Evolutionary conservation across 2,329 filamentous ascomycete species (phyloP).

Genomic region (Claviceps capensis): DNA sequence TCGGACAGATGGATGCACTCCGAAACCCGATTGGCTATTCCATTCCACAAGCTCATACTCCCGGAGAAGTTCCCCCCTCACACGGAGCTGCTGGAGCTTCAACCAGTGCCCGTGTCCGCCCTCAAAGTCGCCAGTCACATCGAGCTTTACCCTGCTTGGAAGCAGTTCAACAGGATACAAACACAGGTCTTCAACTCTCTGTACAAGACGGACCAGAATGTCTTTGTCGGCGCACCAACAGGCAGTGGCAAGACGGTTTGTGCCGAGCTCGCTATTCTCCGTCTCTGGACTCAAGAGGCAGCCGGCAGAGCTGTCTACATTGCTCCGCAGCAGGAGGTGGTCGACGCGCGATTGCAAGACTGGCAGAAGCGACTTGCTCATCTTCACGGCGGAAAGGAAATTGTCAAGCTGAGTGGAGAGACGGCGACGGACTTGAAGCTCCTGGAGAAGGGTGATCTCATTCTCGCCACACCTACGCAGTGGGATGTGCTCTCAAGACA

Average conservation of each 20-base stretch:
- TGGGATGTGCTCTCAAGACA: slow-evolving; percentile 94
- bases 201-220: slow-evolving; percentile 82
- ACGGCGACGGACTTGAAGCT: slow-evolving; percentile 82
- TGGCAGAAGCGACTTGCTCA: slow-evolving; percentile 68
- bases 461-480: slow-evolving; percentile 82
- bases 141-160: slow-evolving; percentile 68
- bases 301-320: slow-evolving; percentile 77
- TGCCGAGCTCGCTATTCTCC: slow-evolving; percentile 82
- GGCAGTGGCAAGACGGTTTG: slow-evolving; percentile 96
- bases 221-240: slow-evolving; percentile 83
- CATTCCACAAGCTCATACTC: slow-evolving; percentile 87
- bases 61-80: slow-evolving; percentile 93
- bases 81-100: slow-evolving; percentile 81
- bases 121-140: slow-evolving; percentile 77
- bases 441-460: slow-evolving; percentile 73
- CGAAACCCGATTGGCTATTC: slow-evolving; percentile 83
- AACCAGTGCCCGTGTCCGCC: slow-evolving; percentile 77
- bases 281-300: slow-evolving; percentile 55
- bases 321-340: slow-evolving; percentile 84
- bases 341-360: slow-evolving; percentile 68
- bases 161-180: slow-evolving; percentile 92
- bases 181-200: slow-evolving; percentile 94
- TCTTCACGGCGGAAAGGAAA: slow-evolving; percentile 70
- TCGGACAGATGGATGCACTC: slow-evolving; percentile 98
- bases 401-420: slow-evolving; percentile 89